Base-by-base conservation (phyloP, 1,284 basidiomycete species). In the Tremellales sp. region DNA sequence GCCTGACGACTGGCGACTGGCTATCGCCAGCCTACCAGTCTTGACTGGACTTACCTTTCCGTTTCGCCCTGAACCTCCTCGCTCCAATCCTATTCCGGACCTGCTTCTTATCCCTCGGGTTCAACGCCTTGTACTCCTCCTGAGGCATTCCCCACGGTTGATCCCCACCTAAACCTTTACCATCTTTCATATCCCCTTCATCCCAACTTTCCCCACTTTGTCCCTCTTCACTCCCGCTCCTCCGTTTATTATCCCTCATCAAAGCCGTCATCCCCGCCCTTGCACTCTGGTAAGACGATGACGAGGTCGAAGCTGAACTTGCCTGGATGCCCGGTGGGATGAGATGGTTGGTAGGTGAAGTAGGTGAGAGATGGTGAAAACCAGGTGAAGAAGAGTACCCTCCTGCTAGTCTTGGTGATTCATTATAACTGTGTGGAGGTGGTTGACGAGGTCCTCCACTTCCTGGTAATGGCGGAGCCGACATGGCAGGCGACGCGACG, bases 131-230 rank as follows among this genome's bases (percentile, higher is more conserved):
- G 51, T 72, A 72, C 45, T 66, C 58, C 1, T 68, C 66, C 46
- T 70, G 67, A 0, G 70, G 70, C 67, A 72, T 70, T 1, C 66
- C 70, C 68, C 68, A 72, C 2, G 67, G 68, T 50, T 69, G n/a
- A n/a, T n/a, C n/a, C n/a, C n/a, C n/a, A n/a, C n/a, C n/a, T n/a
- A n/a, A n/a, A n/a, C n/a, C n/a, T n/a, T n/a, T n/a, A n/a, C n/a
- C 63, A 2, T 64, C 56, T 2, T 61, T 59, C 15, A 19, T 46
- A 25, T 43, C 45, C 26, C 47, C 39, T 21, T 37, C 39, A 22
- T 22, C 17, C 19, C 46, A 37, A 21, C 46, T 36, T 12, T 44
- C 3, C 46, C 51, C n/a, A 42, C 29, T 33, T 10, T 33, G 8
- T 10, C n/a, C 29, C 17, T 51, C 53, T 13, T 45, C 48, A 36